Percentiles rank a stretch among this genome's conserved stretches.
phyloP scores from a whole-genome alignment of 2,329 filamentous ascomycete species.

The Aureobasidium sp. region DNA sequence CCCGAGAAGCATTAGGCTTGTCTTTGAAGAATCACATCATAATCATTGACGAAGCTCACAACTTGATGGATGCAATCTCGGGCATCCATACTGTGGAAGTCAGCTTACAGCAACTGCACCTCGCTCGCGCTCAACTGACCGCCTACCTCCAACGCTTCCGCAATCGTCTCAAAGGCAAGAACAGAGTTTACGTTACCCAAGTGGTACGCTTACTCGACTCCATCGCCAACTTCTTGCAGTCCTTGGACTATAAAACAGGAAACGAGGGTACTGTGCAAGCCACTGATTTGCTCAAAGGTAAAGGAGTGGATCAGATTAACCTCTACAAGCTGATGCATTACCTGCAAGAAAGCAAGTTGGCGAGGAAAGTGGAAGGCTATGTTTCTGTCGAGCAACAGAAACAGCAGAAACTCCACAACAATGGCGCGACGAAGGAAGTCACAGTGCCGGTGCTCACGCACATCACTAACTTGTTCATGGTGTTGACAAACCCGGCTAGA shows the following conservation, averaged over 20 bases:
- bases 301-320: conserved; percentile 92
- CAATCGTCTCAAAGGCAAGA: conserved; percentile 80
- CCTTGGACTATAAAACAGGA: conserved; percentile 33
- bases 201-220: conserved; percentile 77
- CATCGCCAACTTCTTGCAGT: conserved; percentile 59
- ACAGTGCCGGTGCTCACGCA: conserved; percentile 51
- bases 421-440: conserved; percentile 19
- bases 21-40: conserved; percentile 81
- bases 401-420: neutral
- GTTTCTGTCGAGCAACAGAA: conserved; percentile 44
- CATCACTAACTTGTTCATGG: conserved; percentile 62
- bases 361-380: conserved; percentile 91
- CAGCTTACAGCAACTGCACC: conserved; percentile 61
- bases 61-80: conserved; percentile 90
- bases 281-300: conserved; percentile 66
- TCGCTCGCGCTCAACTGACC: conserved; percentile 66
- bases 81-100: conserved; percentile 77
- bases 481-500: conserved; percentile 75
- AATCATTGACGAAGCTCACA: conserved; percentile 97
- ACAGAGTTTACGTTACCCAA: conserved; percentile 84
- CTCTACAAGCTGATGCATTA: conserved; percentile 82
- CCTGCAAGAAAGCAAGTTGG: conserved; percentile 83
- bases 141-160: conserved; percentile 82
- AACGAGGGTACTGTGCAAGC: conserved; percentile 50
- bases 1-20: conserved; percentile 78